phyloP scores from a whole-genome alignment of 2,329 filamentous ascomycete species.

The Lachnellula cervina region DNA sequence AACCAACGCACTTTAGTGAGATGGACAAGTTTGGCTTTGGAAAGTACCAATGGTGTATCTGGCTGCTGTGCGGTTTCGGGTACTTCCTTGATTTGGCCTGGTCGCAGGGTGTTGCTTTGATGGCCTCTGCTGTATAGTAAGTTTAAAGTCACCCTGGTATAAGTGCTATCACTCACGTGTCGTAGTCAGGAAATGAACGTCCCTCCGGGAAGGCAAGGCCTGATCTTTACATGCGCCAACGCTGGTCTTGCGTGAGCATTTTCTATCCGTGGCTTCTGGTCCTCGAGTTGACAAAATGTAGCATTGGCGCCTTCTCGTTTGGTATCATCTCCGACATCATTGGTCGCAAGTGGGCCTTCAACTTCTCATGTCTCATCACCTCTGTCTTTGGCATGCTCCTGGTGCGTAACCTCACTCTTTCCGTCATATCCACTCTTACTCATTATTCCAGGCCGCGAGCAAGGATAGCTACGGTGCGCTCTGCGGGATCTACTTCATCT shows the following conservation, averaged over 20 bases:
- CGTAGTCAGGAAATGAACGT: no score
- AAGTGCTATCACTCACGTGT: no score
- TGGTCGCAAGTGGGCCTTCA: slow-evolving; percentile 26
- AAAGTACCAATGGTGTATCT: slow-evolving; percentile 27
- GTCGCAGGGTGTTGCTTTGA: slow-evolving; percentile 24
- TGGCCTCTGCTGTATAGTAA: slow-evolving; percentile 19
- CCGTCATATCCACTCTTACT: slow-evolving; percentile 17
- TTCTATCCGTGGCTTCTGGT: no score
- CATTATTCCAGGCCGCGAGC: no score
- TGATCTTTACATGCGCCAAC: no score
- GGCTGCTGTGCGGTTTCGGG: slow-evolving; percentile 24
- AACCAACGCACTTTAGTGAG: neutral
- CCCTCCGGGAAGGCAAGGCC: no score
- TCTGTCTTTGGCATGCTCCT: slow-evolving; percentile 19
- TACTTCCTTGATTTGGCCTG: slow-evolving; percentile 27
- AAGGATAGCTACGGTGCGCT: no score
- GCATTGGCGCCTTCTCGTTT: no score
- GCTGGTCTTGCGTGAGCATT: no score
- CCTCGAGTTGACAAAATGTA: no score
- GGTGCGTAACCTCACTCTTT: slow-evolving; percentile 5
- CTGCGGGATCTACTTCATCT: no score
- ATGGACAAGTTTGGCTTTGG: slow-evolving; percentile 24
- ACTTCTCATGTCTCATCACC: slow-evolving; percentile 20
- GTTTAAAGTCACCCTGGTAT: slow-evolving; percentile 18
- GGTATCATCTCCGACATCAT: neutral